Evolutionary conservation across 1,284 basidiomycete genomes (phyloP), one percentile per base, ranked within the genome.

Genomic region (Puccinia brachypodii): DNA sequence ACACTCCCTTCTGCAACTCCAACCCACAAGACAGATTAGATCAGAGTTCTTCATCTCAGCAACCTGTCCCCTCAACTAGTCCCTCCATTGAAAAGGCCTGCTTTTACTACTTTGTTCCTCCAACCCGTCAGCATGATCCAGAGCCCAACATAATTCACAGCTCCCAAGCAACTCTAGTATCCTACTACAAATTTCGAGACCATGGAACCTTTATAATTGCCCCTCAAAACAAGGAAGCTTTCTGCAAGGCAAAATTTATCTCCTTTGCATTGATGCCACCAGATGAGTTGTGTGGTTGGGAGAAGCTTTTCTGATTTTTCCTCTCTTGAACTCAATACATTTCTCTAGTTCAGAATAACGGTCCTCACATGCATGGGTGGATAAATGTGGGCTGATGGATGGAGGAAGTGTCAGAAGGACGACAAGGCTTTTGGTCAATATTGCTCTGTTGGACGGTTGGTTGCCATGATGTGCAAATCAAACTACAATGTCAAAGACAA

Each of bases 41-140:
- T n/a, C n/a, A n/a, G n/a, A n/a, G n/a, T n/a, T n/a, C n/a, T n/a
- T n/a, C n/a, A n/a, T n/a, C n/a, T n/a, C n/a, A n/a, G n/a, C n/a
- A n/a, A n/a, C n/a, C n/a, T n/a, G n/a, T n/a, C n/a, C n/a, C n/a
- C n/a, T n/a, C n/a, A n/a, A n/a, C n/a, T n/a, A n/a, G n/a, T n/a
- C n/a, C n/a, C n/a, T n/a, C n/a, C n/a, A n/a, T n/a, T n/a, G n/a
- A n/a, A n/a, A n/a, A n/a, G n/a, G n/a, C n/a, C n/a, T n/a, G n/a
- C n/a, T n/a, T n/a, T n/a, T 53, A 62, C 16, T 62, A 62, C 7
- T 62, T 62, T 62, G 58, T 62, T 36, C 58, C 58, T 36, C 58
- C 28, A 4, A 31, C 3, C 16, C 58, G 58, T 31, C 58, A 62
- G 31, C 33, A 62, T 62, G 58, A 62, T 25, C 58, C 33, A 4